Conservation (phyloP, 176 grass and related monocot genomes). For the Avena insularis region DNA sequence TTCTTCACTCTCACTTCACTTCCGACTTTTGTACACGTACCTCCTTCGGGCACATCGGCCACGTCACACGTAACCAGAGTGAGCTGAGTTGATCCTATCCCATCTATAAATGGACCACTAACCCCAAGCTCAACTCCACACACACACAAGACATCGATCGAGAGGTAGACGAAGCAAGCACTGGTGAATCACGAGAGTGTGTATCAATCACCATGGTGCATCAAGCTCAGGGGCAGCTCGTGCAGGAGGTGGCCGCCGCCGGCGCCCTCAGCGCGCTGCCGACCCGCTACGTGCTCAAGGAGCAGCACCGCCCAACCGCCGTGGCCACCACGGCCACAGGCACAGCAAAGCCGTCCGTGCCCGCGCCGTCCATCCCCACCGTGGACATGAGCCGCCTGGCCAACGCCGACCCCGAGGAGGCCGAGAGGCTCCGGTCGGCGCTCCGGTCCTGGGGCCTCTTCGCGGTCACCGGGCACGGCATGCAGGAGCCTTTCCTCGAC, state of each 20-base stretch:
- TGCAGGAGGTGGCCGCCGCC: not conserved
- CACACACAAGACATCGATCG: too few relatives aligned
- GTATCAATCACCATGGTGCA: not conserved
- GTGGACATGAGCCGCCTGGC: conserved; percentile 49
- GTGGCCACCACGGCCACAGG: too few relatives aligned
- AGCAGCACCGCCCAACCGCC: not conserved
- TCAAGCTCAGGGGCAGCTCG: conserved; percentile 1
- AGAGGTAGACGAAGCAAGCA: not conserved
- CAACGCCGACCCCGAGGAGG: conserved; percentile 49
- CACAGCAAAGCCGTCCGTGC: not conserved
- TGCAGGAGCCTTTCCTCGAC: conserved; percentile 41
- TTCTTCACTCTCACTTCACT: too few relatives aligned
- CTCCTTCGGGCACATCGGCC: too few relatives aligned
- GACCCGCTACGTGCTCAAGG: not conserved
- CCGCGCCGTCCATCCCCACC: conserved; percentile 38
- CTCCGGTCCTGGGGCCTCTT: conserved; percentile 64
- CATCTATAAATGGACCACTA: too few relatives aligned
- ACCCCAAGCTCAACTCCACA: too few relatives aligned
- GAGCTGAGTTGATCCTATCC: too few relatives aligned
- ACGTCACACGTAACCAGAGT: too few relatives aligned
- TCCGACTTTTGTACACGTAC: too few relatives aligned
- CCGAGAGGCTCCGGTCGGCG: conserved; percentile 47
- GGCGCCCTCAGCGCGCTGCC: not conserved
- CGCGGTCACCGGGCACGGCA: conserved; percentile 41
- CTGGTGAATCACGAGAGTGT: not conserved